A percentile compares a stretch with the other conserved stretches of the same genome.
Evolutionary conservation across 345 rosid species (phyloP).

Genomic region (Punica granatum): DNA sequence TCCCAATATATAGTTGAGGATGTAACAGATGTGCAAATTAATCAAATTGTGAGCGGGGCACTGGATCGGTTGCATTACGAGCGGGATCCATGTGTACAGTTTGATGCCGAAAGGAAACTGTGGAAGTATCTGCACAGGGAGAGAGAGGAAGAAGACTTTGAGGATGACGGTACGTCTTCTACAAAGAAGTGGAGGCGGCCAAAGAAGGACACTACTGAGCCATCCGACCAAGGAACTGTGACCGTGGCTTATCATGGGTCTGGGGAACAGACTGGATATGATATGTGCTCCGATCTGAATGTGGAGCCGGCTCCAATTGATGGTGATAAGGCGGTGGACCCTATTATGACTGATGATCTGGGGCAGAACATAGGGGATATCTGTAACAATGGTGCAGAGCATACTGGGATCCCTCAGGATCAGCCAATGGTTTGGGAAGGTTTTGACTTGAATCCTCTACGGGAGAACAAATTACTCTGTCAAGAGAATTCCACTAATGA

Average conservation of each 20-base stretch:
- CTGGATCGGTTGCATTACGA: slow-evolving; percentile 98
- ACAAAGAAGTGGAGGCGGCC: slow-evolving; percentile 99
- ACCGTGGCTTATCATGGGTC: slow-evolving; percentile 53
- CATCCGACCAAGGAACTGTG: slow-evolving; percentile 62
- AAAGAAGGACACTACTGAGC: slow-evolving; percentile 84
- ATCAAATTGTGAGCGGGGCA: slow-evolving; percentile 97
- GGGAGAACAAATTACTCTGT: slow-evolving; percentile 56
- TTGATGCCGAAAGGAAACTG: slow-evolving; percentile 85
- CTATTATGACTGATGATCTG: slow-evolving; percentile 22
- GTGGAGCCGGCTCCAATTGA: slow-evolving; percentile 39
- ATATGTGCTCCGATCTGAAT: slow-evolving; percentile 62
- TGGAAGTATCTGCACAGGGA: slow-evolving; percentile 97
- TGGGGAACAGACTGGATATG: slow-evolving; percentile 56
- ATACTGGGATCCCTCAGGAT: slow-evolving; percentile 27
- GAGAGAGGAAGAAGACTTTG: slow-evolving; percentile 99
- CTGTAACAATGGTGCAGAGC: slow-evolving; percentile 28
- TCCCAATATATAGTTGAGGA: slow-evolving; percentile 92
- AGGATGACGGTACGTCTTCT: slow-evolving; percentile 99
- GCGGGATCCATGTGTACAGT: slow-evolving; percentile 98
- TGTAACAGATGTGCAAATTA: slow-evolving; percentile 86
- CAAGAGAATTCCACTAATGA: slow-evolving; percentile 84
- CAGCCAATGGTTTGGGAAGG: slow-evolving; percentile 57
- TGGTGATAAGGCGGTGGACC: slow-evolving; percentile 40
- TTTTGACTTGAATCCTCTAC: slow-evolving; percentile 35
- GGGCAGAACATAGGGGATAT: slow-evolving; percentile 54